These are phyloP conservation scores for Lepiota brunneoincarnata DNA, from an alignment of 768 basidiomycete species.

Conservation along the genomic window DNA sequence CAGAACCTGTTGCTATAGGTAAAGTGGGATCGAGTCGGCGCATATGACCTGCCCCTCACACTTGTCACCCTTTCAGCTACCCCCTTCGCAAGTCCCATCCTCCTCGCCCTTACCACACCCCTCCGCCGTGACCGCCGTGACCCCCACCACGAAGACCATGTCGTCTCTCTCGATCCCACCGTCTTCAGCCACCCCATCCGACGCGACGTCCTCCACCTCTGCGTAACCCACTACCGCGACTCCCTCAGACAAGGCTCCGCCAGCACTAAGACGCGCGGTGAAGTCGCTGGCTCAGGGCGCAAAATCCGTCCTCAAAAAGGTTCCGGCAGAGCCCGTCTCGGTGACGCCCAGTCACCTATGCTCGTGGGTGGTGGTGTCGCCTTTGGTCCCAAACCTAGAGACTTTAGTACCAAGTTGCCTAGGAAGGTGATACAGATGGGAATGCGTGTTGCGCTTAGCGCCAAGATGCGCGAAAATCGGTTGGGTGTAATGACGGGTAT, in stretches of 20 bases:
- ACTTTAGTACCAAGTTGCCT: constrained; percentile 91
- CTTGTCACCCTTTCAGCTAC: constrained; percentile 26
- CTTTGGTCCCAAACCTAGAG: constrained; percentile 87
- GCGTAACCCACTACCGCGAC: constrained; percentile 85
- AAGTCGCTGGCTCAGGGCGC: constrained; percentile 84
- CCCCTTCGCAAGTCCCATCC: constrained; percentile 46
- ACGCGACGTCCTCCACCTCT: constrained; percentile 89
- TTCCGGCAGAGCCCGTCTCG: constrained; percentile 83
- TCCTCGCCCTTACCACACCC: constrained; percentile 60
- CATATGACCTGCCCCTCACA: neutral
- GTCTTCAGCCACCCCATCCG: constrained; percentile 90
- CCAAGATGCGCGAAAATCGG: constrained; percentile 71
- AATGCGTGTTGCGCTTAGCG: constrained; percentile 84
- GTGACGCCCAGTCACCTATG: constrained; percentile 85
- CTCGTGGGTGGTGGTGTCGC: constrained; percentile 89
- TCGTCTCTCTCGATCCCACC: constrained; percentile 70
- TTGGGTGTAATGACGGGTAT: constrained; percentile 75
- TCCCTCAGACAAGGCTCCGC: constrained; percentile 90
- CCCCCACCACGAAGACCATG: constrained; percentile 35
- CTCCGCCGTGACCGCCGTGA: constrained; percentile 43
- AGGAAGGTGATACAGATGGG: constrained; percentile 93
- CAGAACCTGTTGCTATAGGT: neutral
- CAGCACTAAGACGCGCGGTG: constrained; percentile 86
- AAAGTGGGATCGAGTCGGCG: constrained; percentile 3
- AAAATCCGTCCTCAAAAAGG: constrained; percentile 95